A percentile compares a stretch with the other conserved stretches of the same genome.
These are phyloP conservation scores for Singerocomus rubriflavus DNA, from an alignment of 1,284 basidiomycete genomes.

Conservation along the genomic window DNA sequence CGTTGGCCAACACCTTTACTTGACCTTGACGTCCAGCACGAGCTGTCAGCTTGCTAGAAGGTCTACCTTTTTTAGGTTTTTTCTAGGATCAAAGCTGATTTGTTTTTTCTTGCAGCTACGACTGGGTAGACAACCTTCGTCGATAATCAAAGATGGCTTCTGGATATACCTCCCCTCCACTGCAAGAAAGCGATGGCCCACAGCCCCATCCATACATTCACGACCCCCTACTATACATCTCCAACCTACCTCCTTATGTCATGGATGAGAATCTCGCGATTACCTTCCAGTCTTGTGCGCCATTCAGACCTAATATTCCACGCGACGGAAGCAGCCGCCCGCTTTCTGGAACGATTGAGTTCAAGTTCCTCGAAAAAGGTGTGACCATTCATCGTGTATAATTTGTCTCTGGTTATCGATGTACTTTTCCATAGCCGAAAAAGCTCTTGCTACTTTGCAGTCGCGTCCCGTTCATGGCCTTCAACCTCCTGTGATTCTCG, in stretches of 20 bases:
- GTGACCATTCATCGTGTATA: slow-evolving; percentile 25
- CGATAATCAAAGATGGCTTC: slow-evolving; percentile 37
- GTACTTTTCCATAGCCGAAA: slow-evolving; percentile 61
- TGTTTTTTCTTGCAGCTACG: neutral
- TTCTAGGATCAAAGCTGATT: neutral
- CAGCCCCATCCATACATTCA: slow-evolving; percentile 71
- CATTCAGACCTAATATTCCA: slow-evolving; percentile 71
- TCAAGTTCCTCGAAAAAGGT: slow-evolving; percentile 78
- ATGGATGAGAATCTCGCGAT: slow-evolving; percentile 71
- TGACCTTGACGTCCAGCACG: slow-evolving; percentile 30
- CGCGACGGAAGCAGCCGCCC: slow-evolving; percentile 54
- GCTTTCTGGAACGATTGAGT: slow-evolving; percentile 70
- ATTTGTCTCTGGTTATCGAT: slow-evolving; percentile 9
- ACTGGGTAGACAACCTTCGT: slow-evolving; percentile 20
- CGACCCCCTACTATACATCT: slow-evolving; percentile 75
- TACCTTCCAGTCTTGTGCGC: slow-evolving; percentile 68
- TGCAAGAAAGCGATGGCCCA: slow-evolving; percentile 33
- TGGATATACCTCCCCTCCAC: slow-evolving; percentile 34
- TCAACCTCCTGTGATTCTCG: slow-evolving; percentile 53
- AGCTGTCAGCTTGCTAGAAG: slow-evolving; percentile 30
- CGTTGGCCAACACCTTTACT: slow-evolving; percentile 16
- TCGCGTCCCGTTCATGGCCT: slow-evolving; percentile 63
- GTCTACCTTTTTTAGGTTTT: slow-evolving; percentile 15
- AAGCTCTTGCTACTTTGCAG: slow-evolving; percentile 80
- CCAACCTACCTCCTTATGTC: slow-evolving; percentile 65